A percentile compares a stretch with the other conserved stretches of the same genome.
Conservation (phyloP, 192 early-diverging fungal genomes). For the Borealophlyctis nickersoniae region DNA sequence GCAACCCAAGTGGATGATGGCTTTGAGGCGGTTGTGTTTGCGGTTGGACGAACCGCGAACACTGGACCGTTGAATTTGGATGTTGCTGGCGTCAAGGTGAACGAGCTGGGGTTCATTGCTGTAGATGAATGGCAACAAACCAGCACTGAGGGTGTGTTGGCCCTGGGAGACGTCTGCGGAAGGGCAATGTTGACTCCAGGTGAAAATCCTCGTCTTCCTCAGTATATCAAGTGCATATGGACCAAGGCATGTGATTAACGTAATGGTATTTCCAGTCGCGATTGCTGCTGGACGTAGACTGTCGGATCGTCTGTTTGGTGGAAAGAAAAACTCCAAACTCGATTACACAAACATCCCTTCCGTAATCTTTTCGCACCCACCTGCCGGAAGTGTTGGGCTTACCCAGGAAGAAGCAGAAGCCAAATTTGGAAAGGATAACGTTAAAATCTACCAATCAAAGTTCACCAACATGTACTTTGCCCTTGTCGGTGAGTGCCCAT, state of each 20-base stretch:
- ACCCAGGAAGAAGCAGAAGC: slow-evolving; percentile 77
- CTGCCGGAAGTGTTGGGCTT: slow-evolving; percentile 84
- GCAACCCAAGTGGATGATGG: slow-evolving; percentile 40
- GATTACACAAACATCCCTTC: slow-evolving; percentile 94
- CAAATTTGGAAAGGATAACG: slow-evolving; percentile 68
- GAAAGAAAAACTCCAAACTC: slow-evolving; percentile 69
- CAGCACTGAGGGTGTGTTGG: slow-evolving; percentile 62
- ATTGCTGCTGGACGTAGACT: slow-evolving; percentile 91
- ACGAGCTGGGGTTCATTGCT: slow-evolving; percentile 70
- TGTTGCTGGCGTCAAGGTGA: slow-evolving; percentile 58
- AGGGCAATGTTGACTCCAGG: slow-evolving; percentile 86
- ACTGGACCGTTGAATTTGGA: slow-evolving; percentile 66
- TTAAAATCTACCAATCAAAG: slow-evolving; percentile 82
- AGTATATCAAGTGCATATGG: too few relatives aligned
- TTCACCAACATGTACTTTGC: slow-evolving; percentile 90
- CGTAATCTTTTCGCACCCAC: slow-evolving; percentile 92
- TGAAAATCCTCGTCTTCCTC: too few relatives aligned
- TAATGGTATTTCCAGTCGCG: slow-evolving; percentile 58
- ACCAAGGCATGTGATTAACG: slow-evolving; percentile 5
- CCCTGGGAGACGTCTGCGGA: slow-evolving; percentile 95
- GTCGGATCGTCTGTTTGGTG: slow-evolving; percentile 89
- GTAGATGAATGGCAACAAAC: slow-evolving; percentile 90
- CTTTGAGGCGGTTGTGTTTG: slow-evolving; percentile 88
- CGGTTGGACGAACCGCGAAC: slow-evolving; percentile 82
- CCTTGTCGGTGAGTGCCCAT: slow-evolving; percentile 32